Evolutionary conservation across 225 moss, liverwort and hornwort genomes (phyloP).

Genomic region (Bryoerythrophyllum caledonicum): DNA sequence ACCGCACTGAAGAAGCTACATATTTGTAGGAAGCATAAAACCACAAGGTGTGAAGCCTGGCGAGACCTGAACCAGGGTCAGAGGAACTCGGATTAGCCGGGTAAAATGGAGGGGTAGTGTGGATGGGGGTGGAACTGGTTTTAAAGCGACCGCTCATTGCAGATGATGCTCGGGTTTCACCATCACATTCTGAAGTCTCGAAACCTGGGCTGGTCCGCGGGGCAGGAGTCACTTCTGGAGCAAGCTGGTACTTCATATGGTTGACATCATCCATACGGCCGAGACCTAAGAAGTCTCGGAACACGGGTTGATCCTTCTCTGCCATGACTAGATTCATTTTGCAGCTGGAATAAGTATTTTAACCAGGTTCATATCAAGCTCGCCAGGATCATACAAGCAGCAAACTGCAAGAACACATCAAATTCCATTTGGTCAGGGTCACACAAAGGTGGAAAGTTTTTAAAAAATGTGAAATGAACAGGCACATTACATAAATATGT

Average conservation of each 20-base stretch:
- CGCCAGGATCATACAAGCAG: conserved; percentile 20
- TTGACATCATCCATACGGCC: conserved; percentile 69
- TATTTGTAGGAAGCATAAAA: background rate
- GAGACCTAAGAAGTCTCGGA: conserved; percentile 92
- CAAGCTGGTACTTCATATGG: conserved; percentile 51
- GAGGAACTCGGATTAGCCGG: conserved; percentile 70
- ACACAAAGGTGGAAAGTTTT: background rate
- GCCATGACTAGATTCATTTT: conserved; percentile 94
- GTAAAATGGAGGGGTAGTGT: conserved; percentile 64
- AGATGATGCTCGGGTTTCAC: conserved; percentile 67
- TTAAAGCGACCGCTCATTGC: conserved; percentile 70
- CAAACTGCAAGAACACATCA: conserved; percentile 30
- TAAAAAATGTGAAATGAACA: background rate
- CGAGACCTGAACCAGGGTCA: conserved; percentile 88
- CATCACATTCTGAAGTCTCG: conserved; percentile 68
- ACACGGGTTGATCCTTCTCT: conserved; percentile 93
- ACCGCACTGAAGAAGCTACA: background rate
- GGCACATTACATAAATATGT: background rate
- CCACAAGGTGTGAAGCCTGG: conserved; percentile 11
- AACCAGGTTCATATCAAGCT: conserved; percentile 41
- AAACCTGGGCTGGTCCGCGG: conserved; percentile 53
- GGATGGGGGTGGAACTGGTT: conserved; percentile 55
- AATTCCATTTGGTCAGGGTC: background rate
- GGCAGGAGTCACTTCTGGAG: conserved; percentile 46
- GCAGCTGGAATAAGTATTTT: conserved; percentile 6